Evolutionary conservation across 805 yeast genomes (phyloP), one percentile per base, ranked within the genome.

Genomic region (Pichia occidentalis): DNA sequence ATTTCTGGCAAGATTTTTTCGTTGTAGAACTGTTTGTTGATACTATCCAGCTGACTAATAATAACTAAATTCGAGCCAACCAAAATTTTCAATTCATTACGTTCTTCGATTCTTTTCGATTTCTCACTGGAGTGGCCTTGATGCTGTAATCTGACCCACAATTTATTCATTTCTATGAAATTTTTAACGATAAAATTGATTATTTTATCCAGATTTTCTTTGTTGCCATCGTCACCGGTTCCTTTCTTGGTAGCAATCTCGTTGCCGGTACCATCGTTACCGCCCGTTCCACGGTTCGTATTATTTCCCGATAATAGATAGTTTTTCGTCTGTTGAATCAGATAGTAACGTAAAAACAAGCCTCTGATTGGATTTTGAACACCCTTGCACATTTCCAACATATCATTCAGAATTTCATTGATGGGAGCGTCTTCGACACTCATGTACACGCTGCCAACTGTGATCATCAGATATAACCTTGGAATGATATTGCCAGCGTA

Each of bases 381-480:
- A 12, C 97, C 98, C 28, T 95, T 73, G 47, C 95, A 81, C 98
- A 92, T 92, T 59, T 92, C 98, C 52, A 90, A 80, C 95, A 92
- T 82, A 56, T 92, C 98, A 58, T 83, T 85, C 77, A 90, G 73
- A 36, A 92, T 81, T 47, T 87, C 97, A 52, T 75, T 75, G 24
- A 76, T 71, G 0, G 97, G 95, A 0, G 95, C 80, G 39, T 78
- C 85, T 1, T 80, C 72, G 8, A 79, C 69, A 7, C 82, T 65
- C 80, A 90, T 77, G 63, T 83, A 87, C 3, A 85, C 86, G 1
- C 94, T 77, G 7, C 98, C 98, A 12, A 92, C 90, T 2, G 95
- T 90, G 29, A 92, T 82, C 97, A 92, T 86, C 61, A 92, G 68
- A 56, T 92, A 92, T 39, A 92, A 65, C 41, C 98, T 71, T 2